Percentiles rank a stretch among this genome's conserved stretches.
phyloP scores from a whole-genome alignment of 345 rosid genomes.

The Hypericum androsaemum region DNA sequence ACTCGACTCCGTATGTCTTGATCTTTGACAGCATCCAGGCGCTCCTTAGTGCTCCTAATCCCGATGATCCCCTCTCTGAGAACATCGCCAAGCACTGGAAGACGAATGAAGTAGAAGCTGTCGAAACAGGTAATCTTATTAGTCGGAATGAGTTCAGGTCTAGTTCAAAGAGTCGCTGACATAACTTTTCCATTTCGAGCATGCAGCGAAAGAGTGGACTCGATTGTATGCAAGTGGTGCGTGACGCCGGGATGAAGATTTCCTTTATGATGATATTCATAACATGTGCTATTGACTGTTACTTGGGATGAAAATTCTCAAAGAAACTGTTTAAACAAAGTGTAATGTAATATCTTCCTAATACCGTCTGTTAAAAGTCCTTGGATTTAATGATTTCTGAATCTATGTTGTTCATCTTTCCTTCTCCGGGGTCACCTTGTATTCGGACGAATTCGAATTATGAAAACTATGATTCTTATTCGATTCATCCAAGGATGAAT shows the following conservation, averaged over 20 bases:
- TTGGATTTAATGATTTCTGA: slow-evolving; percentile 21
- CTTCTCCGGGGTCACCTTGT: too few species aligned
- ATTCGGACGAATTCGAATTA: too few species aligned
- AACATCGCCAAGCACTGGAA: slow-evolving; percentile 99
- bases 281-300: slow-evolving; percentile 29
- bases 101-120: slow-evolving; percentile 89
- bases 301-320: slow-evolving; percentile 24
- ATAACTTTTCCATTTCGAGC: slow-evolving; percentile 2
- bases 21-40: slow-evolving; percentile 70
- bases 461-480: too few species aligned
- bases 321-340: slow-evolving; percentile 27
- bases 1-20: too few species aligned
- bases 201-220: slow-evolving; percentile 98
- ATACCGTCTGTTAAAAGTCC: slow-evolving; percentile 14
- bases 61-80: slow-evolving; percentile 97
- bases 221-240: slow-evolving; percentile 85
- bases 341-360: slow-evolving; percentile 23
- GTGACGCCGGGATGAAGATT: slow-evolving; percentile 26
- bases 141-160: neutral
- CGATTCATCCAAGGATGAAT: too few species aligned
- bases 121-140: slow-evolving; percentile 66
- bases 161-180: neutral
- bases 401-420: slow-evolving; percentile 7
- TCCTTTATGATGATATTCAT: slow-evolving; percentile 19
- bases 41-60: slow-evolving; percentile 94